Evolutionary conservation across 306 rosid genomes (phyloP).

Genomic region (Acacia confusa): DNA sequence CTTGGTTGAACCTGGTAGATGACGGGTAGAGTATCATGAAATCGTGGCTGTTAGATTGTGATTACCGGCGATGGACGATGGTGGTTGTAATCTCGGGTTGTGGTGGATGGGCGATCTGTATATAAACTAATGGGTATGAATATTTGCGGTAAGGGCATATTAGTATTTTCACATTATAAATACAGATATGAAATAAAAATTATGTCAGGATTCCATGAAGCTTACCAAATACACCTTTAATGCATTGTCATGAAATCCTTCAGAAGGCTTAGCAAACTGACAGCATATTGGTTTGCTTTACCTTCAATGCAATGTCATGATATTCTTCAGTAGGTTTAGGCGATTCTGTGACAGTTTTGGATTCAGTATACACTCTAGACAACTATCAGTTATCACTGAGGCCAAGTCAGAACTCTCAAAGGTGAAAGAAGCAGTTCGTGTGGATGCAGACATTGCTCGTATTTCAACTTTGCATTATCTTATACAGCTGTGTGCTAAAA

Average conservation of each 20-base stretch:
- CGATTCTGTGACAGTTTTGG: slow-evolving; percentile 27
- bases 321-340: slow-evolving; percentile 32
- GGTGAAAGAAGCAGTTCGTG: slow-evolving; percentile 30
- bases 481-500: slow-evolving; percentile 60
- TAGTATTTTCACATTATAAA: neutral
- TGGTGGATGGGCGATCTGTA: neutral
- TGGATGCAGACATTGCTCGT: slow-evolving; percentile 28
- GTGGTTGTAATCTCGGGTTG: neutral
- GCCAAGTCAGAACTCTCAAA: slow-evolving; percentile 24
- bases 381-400: slow-evolving; percentile 40
- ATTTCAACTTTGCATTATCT: slow-evolving; percentile 48
- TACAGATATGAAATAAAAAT: too few relatives aligned
- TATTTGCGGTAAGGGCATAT: neutral
- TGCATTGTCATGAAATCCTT: slow-evolving; percentile 38
- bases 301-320: slow-evolving; percentile 37
- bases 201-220: too few relatives aligned
- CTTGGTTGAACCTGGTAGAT: neutral
- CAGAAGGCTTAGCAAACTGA: slow-evolving; percentile 29
- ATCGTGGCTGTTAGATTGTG: neutral
- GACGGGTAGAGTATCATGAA: neutral
- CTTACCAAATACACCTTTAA: neutral
- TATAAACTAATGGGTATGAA: neutral
- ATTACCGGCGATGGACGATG: neutral
- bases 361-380: slow-evolving; percentile 25
- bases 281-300: slow-evolving; percentile 11